Percentiles rank a stretch among this genome's conserved stretches.
These are phyloP conservation scores for Fraxinus dipetala DNA, from an alignment of 305 asterid species.

Conservation along the genomic window DNA sequence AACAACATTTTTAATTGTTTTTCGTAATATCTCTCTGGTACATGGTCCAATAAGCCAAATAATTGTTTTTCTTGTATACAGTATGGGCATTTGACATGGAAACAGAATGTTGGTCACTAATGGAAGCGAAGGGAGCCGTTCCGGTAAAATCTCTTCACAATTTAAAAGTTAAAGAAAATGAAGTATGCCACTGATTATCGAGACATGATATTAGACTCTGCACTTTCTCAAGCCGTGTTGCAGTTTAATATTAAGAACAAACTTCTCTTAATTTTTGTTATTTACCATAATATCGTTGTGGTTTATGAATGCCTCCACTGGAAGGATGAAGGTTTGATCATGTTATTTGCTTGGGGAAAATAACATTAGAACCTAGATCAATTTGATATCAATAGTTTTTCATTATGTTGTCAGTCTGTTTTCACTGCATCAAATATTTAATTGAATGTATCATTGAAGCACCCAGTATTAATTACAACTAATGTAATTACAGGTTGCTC, in stretches of 20 bases:
- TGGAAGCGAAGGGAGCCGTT: slow-evolving; percentile 90
- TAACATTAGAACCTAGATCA: background rate
- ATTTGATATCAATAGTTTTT: background rate
- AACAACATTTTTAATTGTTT: slow-evolving; percentile 12
- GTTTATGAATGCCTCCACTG: background rate
- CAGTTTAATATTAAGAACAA: background rate
- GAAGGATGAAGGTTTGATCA: background rate
- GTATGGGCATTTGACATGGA: slow-evolving; percentile 98
- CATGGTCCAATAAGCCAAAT: slow-evolving; percentile 12
- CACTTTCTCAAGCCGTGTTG: background rate
- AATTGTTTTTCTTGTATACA: slow-evolving; percentile 25
- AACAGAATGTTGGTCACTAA: slow-evolving; percentile 90
- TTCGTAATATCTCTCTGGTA: slow-evolving; percentile 13
- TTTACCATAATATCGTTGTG: background rate
- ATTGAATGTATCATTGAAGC: slow-evolving; percentile 8
- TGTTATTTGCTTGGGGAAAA: background rate
- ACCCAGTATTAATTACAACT: slow-evolving; percentile 24
- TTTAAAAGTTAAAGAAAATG: background rate
- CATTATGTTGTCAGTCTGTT: background rate
- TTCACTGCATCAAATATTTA: background rate
- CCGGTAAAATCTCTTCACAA: slow-evolving; percentile 57
- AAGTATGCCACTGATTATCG: slow-evolving; percentile 1
- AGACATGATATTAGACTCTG: slow-evolving; percentile 6
- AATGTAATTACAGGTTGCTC: slow-evolving; percentile 63
- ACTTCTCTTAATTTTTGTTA: background rate